Conservation (phyloP, 768 basidiomycete genomes). For the Hemileccinum rubropunctum region DNA sequence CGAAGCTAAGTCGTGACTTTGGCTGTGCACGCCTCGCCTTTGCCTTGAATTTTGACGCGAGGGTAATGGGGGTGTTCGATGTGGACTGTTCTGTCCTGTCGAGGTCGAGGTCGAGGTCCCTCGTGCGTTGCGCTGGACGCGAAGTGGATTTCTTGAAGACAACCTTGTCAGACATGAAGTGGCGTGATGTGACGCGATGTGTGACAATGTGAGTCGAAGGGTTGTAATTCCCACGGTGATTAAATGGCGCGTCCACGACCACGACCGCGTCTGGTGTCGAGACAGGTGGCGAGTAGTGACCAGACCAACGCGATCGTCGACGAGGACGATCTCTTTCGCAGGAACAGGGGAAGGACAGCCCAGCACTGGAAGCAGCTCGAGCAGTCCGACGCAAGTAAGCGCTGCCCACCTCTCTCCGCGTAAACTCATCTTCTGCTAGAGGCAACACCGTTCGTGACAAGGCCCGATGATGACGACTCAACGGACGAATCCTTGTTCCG, state of each 20-base stretch:
- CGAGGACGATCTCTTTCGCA: slow-evolving; percentile 68
- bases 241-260: slow-evolving; percentile 44
- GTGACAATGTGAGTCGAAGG: slow-evolving; percentile 16
- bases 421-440: slow-evolving; percentile 19
- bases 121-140: slow-evolving; percentile 38
- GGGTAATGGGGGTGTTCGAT: slow-evolving; percentile 41
- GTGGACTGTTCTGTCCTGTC: too few relatives aligned
- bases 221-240: slow-evolving; percentile 28
- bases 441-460: slow-evolving; percentile 14
- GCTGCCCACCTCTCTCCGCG: not conserved
- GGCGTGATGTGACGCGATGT: slow-evolving; percentile 23
- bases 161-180: slow-evolving; percentile 25
- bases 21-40: slow-evolving; percentile 64
- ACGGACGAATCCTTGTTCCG: slow-evolving; percentile 32
- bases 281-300: slow-evolving; percentile 6
- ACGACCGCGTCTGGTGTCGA: slow-evolving; percentile 46
- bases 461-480: slow-evolving; percentile 21
- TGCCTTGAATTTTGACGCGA: slow-evolving; percentile 68
- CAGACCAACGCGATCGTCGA: slow-evolving; percentile 37
- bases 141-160: slow-evolving; percentile 44
- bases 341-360: slow-evolving; percentile 55
- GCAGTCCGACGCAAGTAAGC: slow-evolving; percentile 53
- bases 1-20: slow-evolving; percentile 76
- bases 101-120: slow-evolving; percentile 37
- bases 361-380: slow-evolving; percentile 61